Evolutionary conservation across 2,329 filamentous ascomycete genomes (phyloP).

Genomic region (Xylariales sp.): DNA sequence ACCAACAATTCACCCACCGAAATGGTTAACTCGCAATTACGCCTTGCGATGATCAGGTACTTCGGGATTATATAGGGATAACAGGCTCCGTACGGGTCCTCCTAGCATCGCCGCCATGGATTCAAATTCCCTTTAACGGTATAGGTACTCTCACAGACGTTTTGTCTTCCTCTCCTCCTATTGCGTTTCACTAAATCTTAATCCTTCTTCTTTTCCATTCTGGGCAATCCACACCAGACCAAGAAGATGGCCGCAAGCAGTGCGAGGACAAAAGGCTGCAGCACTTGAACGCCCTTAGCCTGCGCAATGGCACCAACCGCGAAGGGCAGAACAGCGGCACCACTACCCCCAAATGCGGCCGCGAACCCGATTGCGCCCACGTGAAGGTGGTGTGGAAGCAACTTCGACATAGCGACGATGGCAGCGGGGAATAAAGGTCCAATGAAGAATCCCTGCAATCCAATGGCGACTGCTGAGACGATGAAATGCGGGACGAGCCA

Average conservation of each 20-base stretch:
- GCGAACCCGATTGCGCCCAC: conserved; percentile 82
- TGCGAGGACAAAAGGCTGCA: conserved; percentile 68
- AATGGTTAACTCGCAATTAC: no score
- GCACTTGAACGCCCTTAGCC: conserved; percentile 63
- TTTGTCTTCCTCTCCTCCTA: background rate
- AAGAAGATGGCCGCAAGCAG: conserved; percentile 58
- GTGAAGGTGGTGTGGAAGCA: conserved; percentile 77
- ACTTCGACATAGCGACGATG: conserved; percentile 76
- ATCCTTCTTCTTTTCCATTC: conserved; percentile 55
- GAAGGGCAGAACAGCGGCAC: conserved; percentile 75
- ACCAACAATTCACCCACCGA: background rate
- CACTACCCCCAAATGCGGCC: conserved; percentile 78
- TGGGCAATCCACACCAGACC: conserved; percentile 61
- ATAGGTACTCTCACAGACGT: background rate
- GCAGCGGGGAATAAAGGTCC: conserved; percentile 81
- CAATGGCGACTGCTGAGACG: conserved; percentile 77
- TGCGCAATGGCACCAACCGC: conserved; percentile 74
- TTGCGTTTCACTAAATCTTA: conserved; percentile 37
- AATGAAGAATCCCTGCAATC: conserved; percentile 81
- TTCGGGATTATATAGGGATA: background rate
- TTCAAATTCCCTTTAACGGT: no score
- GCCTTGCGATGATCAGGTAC: background rate
- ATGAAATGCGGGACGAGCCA: conserved; percentile 85
- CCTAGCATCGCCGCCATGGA: background rate
- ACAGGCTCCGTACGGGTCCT: background rate